Base-by-base conservation (phyloP, 2,329 filamentous ascomycete genomes). In the Cladophialophora carrionii region DNA sequence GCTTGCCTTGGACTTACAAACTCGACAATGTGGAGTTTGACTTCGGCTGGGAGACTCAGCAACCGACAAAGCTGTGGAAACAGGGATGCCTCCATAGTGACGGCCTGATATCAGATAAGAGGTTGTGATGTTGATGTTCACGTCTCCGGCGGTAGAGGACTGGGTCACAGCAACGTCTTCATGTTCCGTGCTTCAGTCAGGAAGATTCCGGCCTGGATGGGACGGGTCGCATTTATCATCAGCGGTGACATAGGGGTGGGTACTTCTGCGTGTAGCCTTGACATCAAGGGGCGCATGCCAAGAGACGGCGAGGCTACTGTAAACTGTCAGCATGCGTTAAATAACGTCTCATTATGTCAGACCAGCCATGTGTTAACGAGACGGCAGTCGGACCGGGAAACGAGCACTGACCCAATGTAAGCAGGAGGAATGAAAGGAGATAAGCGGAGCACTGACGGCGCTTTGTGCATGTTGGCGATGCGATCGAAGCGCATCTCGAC, bases 1-100 rank as follows among this genome's bases (percentile, higher is more conserved):
- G 48, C n/a, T 59, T 52, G 22, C 8, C 41, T n/a, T 12, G n/a
- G 10, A 61, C 71, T 62, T 52, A 72, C 71, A 64, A 70, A 68
- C 56, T 63, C 61, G 34, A 72, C 62, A 24, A 72, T 67, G 12
- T 68, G 61, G 37, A 72, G 60, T 63, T 70, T 71, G 32, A 72
- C 57, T 62, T 72, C 71, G 10, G 67, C 46, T 24, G 71, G 70
- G 7, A 72, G 61, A 22, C 46, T 49, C 57, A 71, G 46, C 52
- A 72, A 57, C 60, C 65, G 53, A 49, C 67, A 70, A 66, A 66
- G 63, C 64, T 65, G 63, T 32, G 67, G n/a, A 29, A 53, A 53
- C 43, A 55, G 37, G 51, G 54, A 31, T 24, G 37, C 41, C 9
- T 63, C 62, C 68, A 70, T 68, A 37, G 58, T 51, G 48, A 52